Conservation (phyloP, 331 rosid genomes). For the Cydonia oblonga region DNA sequence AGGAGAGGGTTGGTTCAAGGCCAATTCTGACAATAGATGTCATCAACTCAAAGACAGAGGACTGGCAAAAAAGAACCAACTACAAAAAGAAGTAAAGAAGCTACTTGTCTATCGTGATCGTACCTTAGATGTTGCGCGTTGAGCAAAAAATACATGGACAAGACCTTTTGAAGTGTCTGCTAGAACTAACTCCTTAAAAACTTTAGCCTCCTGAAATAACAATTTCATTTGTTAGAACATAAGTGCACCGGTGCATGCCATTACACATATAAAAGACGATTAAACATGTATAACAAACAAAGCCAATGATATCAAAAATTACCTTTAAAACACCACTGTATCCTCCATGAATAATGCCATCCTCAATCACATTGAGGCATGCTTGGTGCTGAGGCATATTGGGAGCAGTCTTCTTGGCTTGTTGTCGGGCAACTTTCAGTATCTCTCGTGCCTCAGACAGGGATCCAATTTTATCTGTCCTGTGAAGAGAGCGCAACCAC, state of each 20-base stretch:
- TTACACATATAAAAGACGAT: background rate
- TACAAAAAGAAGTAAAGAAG: background rate
- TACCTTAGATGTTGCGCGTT: slow-evolving; percentile 85
- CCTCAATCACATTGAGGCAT: slow-evolving; percentile 83
- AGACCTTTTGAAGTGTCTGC: slow-evolving; percentile 81
- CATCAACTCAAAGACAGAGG: background rate
- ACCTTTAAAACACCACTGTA: slow-evolving; percentile 88
- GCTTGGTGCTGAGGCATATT: slow-evolving; percentile 89
- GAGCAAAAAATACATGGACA: slow-evolving; percentile 82
- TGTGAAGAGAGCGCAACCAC: slow-evolving; percentile 79
- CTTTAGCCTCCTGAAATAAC: slow-evolving; percentile 70
- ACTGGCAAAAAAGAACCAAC: background rate
- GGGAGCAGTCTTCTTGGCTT: slow-evolving; percentile 65
- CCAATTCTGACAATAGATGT: background rate
- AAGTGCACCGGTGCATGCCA: background rate
- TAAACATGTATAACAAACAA: background rate
- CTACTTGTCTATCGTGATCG: slow-evolving; percentile 7
- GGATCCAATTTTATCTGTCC: slow-evolving; percentile 69
- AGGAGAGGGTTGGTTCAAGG: background rate
- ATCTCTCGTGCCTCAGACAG: slow-evolving; percentile 59
- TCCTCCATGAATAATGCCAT: slow-evolving; percentile 81
- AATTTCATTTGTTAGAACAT: slow-evolving; percentile 18
- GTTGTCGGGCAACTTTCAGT: slow-evolving; percentile 53
- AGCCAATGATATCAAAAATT: slow-evolving; percentile 8
- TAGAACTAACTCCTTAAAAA: slow-evolving; percentile 48